Base-by-base conservation (phyloP, 164 flowering plant genomes). In the Hamamelis virginiana region DNA sequence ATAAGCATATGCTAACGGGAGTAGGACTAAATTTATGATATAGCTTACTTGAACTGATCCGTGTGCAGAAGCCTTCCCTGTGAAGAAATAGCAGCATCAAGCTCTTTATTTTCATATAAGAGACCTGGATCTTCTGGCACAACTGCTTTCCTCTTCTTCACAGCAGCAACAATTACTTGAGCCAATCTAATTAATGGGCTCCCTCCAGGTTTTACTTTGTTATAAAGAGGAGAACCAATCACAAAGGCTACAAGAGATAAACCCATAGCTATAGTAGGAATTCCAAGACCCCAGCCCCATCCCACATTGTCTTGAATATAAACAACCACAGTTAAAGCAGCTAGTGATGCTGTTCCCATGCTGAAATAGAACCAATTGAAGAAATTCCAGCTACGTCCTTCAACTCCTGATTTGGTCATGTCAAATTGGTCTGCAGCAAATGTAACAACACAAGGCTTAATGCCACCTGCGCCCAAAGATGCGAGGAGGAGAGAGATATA, bases 281-380 rank as follows among this genome's bases (percentile, higher is more conserved):
- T 58, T 3, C 90, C 88, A n/a, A 89, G 83, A 4, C 91, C 94
- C 91, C 85, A 86, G 18, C 86, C 90, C 94, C 94, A 89, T 0
- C 90, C 86, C 26, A 87, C 86, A 51, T 87, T 80, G 61, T 89
- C 94, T 70, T 89, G 94, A 22, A 89, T 75, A 60, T 89, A 89
- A 13, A 89, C 94, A 3, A 85, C 86, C 1, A 85, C 75, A 1
- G 89, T 86, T 4, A 87, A 53, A 18, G 94, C 94, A 15, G 68
- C 58, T 1, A 89, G 75, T 3, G 85, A 73, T 1, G 94, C 94
- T 48, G 80, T 9, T 56, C 89, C 90, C 89, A 89, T 81, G 74
- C 82, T 46, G 57, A 89, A 86, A 48, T 74, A 87, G 80, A 80
- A 87, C 89, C 78, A 83, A 59, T 87, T 89, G 83, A 87, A 89